Conservation (phyloP, 148 eudicot genomes). For the Cornus suecica region DNA sequence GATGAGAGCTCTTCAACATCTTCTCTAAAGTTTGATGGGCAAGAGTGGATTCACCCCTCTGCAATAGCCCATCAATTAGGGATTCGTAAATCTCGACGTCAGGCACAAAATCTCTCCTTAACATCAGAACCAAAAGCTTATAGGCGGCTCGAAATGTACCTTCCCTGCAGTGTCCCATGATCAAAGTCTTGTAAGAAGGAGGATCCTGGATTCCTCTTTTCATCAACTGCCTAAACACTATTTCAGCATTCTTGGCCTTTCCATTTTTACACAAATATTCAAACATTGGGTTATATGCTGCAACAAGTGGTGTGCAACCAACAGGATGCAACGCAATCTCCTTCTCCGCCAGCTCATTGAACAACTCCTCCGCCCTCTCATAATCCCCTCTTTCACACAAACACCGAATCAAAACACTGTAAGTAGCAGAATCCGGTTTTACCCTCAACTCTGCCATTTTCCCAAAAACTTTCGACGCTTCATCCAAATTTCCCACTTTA, state of each 20-base stretch:
- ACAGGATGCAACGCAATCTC: constrained; percentile 28
- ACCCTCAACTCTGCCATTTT: constrained; percentile 31
- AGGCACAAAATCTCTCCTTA: constrained; percentile 40
- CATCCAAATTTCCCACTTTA: constrained; percentile 25
- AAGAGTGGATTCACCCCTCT: constrained; percentile 22
- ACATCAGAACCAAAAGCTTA: constrained; percentile 34
- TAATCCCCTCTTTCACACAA: constrained; percentile 30
- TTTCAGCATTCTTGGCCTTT: constrained; percentile 41
- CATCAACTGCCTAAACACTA: constrained; percentile 40
- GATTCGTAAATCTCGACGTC: constrained; percentile 28
- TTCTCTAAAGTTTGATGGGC: constrained; percentile 33
- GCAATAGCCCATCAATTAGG: constrained; percentile 35
- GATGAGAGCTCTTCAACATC: constrained; percentile 41
- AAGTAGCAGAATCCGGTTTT: constrained; percentile 36
- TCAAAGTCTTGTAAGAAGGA: constrained; percentile 32
- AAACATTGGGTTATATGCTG: constrained; percentile 47
- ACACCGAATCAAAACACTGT: constrained; percentile 38
- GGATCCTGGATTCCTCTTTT: constrained; percentile 45
- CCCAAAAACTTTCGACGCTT: constrained; percentile 27
- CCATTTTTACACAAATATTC: constrained; percentile 34
- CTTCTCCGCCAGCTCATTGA: constrained; percentile 32
- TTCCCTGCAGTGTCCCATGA: constrained; percentile 47
- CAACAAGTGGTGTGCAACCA: constrained; percentile 39
- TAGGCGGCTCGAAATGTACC: constrained; percentile 30
- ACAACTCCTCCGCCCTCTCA: constrained; percentile 34